phyloP scores from a whole-genome alignment of 192 early-diverging fungal species.

The Backusella australiensis region DNA sequence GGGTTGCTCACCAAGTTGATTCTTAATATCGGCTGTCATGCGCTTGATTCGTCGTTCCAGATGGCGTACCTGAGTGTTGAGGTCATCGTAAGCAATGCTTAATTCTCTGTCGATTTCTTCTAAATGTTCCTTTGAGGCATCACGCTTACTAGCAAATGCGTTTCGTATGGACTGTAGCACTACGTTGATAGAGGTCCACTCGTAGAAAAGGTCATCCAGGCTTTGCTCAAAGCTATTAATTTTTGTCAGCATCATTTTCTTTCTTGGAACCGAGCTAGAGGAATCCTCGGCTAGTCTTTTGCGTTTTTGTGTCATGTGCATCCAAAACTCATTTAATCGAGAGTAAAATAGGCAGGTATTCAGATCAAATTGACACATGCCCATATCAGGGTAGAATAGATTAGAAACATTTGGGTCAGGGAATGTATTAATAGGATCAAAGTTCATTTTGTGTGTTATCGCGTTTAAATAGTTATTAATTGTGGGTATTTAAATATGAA shows the following conservation, averaged over 20 bases:
- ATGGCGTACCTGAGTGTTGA: constrained; percentile 27
- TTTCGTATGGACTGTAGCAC: constrained; percentile 21
- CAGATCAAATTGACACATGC: not conserved
- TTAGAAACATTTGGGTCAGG: not conserved
- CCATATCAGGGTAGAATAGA: not conserved
- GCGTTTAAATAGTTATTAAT: not conserved
- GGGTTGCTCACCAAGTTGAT: not conserved
- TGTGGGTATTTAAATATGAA: not conserved
- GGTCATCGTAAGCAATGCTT: constrained; percentile 30
- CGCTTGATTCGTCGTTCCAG: constrained; percentile 27
- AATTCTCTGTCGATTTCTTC: constrained; percentile 32
- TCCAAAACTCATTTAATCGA: not conserved
- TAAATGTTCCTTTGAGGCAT: constrained; percentile 17
- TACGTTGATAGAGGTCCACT: constrained; percentile 26
- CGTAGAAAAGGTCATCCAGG: constrained; percentile 21
- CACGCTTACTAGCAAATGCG: constrained; percentile 10
- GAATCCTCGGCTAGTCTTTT: not conserved
- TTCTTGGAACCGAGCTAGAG: not conserved
- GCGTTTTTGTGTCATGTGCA: not conserved
- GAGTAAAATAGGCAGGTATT: not conserved
- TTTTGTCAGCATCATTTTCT: not conserved
- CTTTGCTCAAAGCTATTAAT: constrained; percentile 11
- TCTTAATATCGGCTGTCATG: constrained; percentile 12
- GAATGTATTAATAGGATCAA: not conserved
- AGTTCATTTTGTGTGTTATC: not conserved